Evolutionary conservation across 805 yeast genomes (phyloP), one percentile per base, ranked within the genome.

Genomic region (Candida sphagnicola): DNA sequence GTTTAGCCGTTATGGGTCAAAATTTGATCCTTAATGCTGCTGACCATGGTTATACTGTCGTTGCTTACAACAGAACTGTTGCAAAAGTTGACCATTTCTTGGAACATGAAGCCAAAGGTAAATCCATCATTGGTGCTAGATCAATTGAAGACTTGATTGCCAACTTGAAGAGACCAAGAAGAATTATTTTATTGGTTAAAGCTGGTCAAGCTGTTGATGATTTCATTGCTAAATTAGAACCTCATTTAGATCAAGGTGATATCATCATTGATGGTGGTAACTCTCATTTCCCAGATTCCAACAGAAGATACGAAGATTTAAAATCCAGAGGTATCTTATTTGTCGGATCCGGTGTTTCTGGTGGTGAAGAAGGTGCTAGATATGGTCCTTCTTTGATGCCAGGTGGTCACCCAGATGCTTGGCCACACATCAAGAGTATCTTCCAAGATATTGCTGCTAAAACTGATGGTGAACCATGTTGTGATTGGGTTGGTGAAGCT

Each of bases 301-400:
- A 90, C 85, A 89, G 98, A 75, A 87, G 99, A 72, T 88, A 71
- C 76, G 91, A 77, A 43, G 95, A 89, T 64, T 79, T 91, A 65
- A 80, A 84, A 67, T 74, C 69, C 41, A 81, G 91, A 77, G 98
- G 95, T 31, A 82, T 90, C 61, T 72, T 79, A 50, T 93, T 88
- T 54, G 98, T 91, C 49, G 99, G 99, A 60, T 90, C 96, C 47
- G 99, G 99, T 85, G 98, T 93, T 50, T 91, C 98, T 54, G 99
- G 99, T 72, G 99, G 99, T 77, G 99, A 91, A 74, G 99, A 91
- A 69, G 99, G 99, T 78, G 99, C 99, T 57, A 87, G 99, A 74
- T 79, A 85, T 70, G 99, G 99, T 61, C 99, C 99, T 47, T 90
- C 98, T 47, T 78, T 91, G 69, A 91, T 91, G 99, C 99, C 99